phyloP scores from a whole-genome alignment of 2,329 filamentous ascomycete species.

The Lasiodiplodia gonubiensis region DNA sequence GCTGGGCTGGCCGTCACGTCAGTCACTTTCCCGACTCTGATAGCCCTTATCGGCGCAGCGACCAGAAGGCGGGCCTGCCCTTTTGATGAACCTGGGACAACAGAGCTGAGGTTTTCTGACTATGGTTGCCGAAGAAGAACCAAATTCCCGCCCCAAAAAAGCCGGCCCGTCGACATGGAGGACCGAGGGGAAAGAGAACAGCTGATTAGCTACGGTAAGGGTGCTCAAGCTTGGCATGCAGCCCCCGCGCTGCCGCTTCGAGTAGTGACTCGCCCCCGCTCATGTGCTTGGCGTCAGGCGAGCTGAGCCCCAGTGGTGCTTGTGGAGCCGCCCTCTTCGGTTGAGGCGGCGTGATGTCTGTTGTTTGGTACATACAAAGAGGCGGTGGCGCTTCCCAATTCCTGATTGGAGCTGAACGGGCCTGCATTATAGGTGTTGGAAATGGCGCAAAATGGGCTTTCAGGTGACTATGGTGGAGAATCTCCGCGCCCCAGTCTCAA shows the following conservation, averaged over 20 bases:
- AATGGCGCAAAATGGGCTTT: neutral
- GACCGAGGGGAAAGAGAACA: neutral
- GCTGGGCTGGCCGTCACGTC: neutral
- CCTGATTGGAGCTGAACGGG: neutral
- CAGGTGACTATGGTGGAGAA: slow-evolving; percentile 7
- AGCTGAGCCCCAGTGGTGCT: neutral
- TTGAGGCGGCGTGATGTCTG: neutral
- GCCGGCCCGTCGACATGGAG: neutral
- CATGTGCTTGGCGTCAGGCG: neutral
- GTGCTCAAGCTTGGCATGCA: neutral
- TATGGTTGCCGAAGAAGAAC: neutral
- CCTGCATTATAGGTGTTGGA: neutral
- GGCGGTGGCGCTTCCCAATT: neutral
- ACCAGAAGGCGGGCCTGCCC: neutral
- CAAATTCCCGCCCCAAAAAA: neutral
- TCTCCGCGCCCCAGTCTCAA: neutral
- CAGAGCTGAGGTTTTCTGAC: neutral
- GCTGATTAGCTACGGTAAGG: neutral
- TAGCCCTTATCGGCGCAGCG: neutral
- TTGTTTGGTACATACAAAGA: neutral
- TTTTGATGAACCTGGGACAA: neutral
- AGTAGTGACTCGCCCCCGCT: neutral
- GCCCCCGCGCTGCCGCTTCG: neutral
- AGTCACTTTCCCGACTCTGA: neutral
- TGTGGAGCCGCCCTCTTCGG: neutral